A percentile compares a stretch with the other conserved stretches of the same genome.
phyloP scores from a whole-genome alignment of 495 filamentous ascomycete genomes.

The Chaetomidium leptoderma region DNA sequence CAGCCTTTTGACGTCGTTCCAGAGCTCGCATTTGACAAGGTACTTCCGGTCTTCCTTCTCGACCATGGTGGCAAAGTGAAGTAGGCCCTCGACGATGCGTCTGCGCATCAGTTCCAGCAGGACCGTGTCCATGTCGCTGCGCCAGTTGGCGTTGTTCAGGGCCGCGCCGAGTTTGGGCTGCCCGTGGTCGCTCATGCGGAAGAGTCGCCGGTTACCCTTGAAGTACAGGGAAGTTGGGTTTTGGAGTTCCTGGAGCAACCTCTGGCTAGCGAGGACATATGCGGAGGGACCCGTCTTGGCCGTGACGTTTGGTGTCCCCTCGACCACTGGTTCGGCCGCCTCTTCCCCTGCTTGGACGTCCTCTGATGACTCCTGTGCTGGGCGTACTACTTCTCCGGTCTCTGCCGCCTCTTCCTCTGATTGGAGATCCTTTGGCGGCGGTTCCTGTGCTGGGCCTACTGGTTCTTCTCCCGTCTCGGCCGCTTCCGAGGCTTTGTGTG shows the following conservation, averaged over 20 bases:
- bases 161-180: background rate
- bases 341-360: background rate
- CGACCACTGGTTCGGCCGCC: background rate
- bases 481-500: background rate
- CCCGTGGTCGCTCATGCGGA: slow-evolving; percentile 14
- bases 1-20: slow-evolving; percentile 30
- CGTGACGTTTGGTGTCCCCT: background rate
- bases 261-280: slow-evolving; percentile 16
- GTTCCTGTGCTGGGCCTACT: background rate
- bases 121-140: slow-evolving; percentile 62
- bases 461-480: background rate
- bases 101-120: slow-evolving; percentile 51
- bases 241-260: slow-evolving; percentile 13
- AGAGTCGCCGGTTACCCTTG: slow-evolving; percentile 1
- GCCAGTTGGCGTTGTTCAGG: slow-evolving; percentile 47
- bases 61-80: slow-evolving; percentile 30
- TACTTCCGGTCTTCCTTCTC: slow-evolving; percentile 29
- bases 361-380: background rate
- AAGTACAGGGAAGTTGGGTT: background rate
- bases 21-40: slow-evolving; percentile 32
- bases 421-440: too few relatives aligned
- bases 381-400: background rate
- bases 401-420: background rate
- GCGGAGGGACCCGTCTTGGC: slow-evolving; percentile 5
- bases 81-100: slow-evolving; percentile 40